Conservation (phyloP, 2,329 filamentous ascomycete species). For the Zelopaecilomyces penicillatus region DNA sequence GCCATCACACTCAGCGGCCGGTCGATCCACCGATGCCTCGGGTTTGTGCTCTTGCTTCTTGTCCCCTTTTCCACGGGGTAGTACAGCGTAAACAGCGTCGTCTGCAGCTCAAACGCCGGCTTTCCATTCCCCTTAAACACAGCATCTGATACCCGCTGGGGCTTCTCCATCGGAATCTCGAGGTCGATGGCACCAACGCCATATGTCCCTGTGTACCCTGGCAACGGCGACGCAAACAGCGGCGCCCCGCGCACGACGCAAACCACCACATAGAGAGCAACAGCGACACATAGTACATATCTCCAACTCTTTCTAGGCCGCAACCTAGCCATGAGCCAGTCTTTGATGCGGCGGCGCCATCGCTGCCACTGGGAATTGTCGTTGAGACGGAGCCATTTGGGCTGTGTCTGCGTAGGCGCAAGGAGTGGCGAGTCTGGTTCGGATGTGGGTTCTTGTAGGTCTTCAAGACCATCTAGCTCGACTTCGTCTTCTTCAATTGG, state of each 20-base stretch:
- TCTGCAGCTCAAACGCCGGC: constrained; percentile 37
- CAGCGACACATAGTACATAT: constrained; percentile 22
- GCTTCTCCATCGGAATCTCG: constrained; percentile 32
- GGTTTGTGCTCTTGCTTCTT: constrained; percentile 16
- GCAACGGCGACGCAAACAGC: constrained; percentile 35
- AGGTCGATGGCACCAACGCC: constrained; percentile 39
- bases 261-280: constrained; percentile 28
- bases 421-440: constrained; percentile 7
- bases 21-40: constrained; percentile 37
- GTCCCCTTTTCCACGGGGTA: constrained; percentile 31
- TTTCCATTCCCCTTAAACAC: constrained; percentile 25
- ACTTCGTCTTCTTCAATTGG: not conserved
- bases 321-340: constrained; percentile 8
- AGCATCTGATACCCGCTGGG: constrained; percentile 22
- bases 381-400: constrained; percentile 7
- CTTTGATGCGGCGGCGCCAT: constrained; percentile 3
- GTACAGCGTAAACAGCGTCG: constrained; percentile 42
- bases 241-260: constrained; percentile 32
- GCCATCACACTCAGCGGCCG: constrained; percentile 35
- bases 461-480: not conserved
- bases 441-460: not conserved
- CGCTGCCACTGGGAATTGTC: not conserved
- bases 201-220: constrained; percentile 35
- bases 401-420: constrained; percentile 4
- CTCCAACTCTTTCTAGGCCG: constrained; percentile 26